These are phyloP conservation scores for Glonium stellatum DNA, from an alignment of 495 filamentous ascomycete species.

Conservation along the genomic window DNA sequence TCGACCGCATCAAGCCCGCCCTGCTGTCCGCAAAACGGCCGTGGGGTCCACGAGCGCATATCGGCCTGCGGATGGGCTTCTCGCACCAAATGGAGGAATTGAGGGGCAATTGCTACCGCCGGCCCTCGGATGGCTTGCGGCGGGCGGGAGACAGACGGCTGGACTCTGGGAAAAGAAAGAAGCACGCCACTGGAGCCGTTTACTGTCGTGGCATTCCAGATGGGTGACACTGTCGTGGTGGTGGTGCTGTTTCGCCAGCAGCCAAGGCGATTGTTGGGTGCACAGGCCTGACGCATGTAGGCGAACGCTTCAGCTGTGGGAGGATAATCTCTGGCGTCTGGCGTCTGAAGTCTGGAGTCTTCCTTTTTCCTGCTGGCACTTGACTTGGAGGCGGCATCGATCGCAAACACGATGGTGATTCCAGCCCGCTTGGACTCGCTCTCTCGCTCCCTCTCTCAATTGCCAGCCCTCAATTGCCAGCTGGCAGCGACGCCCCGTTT, in stretches of 20 bases:
- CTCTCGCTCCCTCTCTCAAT: conserved; percentile 6
- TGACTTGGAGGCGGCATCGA: neutral
- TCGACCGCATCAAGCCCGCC: neutral
- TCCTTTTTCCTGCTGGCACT: neutral
- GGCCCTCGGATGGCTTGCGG: neutral
- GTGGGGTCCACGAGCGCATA: conserved; percentile 1
- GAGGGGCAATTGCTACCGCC: neutral
- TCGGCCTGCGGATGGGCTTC: neutral
- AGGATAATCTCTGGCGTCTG: no score
- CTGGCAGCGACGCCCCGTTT: conserved; percentile 26
- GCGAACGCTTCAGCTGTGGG: neutral
- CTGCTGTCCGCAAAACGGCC: neutral
- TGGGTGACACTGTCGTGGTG: neutral
- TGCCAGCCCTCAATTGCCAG: conserved; percentile 20
- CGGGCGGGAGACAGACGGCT: neutral
- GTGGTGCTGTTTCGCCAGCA: neutral
- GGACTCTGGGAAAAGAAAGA: neutral
- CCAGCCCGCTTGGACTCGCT: neutral
- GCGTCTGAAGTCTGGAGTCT: neutral
- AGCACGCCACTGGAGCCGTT: neutral
- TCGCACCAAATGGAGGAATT: neutral
- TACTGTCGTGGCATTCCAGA: neutral
- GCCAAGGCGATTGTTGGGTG: neutral
- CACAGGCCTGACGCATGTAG: neutral
- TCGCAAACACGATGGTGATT: neutral